phyloP scores from a whole-genome alignment of 345 rosid genomes.

The Eucalyptus paniculata region DNA sequence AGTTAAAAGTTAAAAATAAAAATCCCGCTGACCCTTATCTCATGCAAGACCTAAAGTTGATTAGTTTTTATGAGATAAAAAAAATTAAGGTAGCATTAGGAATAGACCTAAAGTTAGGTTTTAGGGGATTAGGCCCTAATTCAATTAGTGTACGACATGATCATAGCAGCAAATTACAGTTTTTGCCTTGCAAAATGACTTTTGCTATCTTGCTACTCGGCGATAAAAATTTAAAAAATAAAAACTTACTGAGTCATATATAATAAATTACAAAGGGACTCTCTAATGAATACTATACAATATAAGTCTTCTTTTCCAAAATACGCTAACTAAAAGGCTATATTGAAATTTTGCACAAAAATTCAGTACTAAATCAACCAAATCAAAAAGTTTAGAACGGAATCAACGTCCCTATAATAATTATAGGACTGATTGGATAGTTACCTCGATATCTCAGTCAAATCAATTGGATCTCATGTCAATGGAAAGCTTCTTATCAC shows the following conservation, averaged over 20 bases:
- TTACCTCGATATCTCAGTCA: neutral
- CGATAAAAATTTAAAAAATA: accelerated
- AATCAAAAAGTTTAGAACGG: accelerated
- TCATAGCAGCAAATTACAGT: neutral
- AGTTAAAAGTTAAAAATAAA: neutral
- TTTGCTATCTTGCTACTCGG: neutral
- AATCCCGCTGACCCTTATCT: accelerated
- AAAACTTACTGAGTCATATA: neutral
- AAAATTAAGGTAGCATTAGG: neutral
- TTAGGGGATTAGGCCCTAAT: neutral
- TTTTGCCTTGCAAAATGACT: neutral
- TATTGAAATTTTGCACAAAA: accelerated
- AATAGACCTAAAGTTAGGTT: neutral
- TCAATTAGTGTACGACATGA: neutral
- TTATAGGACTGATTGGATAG: accelerated
- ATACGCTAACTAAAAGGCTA: neutral
- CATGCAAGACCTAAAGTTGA: neutral
- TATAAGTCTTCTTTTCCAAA: neutral
- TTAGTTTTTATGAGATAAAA: accelerated
- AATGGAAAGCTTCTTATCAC: neutral
- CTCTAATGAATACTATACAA: neutral
- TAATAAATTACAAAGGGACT: neutral
- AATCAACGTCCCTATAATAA: accelerated
- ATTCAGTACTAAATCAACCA: accelerated
- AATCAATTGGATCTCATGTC: neutral